Conservation (phyloP, 2,329 filamentous ascomycete genomes). For the Diaporthe capsici region DNA sequence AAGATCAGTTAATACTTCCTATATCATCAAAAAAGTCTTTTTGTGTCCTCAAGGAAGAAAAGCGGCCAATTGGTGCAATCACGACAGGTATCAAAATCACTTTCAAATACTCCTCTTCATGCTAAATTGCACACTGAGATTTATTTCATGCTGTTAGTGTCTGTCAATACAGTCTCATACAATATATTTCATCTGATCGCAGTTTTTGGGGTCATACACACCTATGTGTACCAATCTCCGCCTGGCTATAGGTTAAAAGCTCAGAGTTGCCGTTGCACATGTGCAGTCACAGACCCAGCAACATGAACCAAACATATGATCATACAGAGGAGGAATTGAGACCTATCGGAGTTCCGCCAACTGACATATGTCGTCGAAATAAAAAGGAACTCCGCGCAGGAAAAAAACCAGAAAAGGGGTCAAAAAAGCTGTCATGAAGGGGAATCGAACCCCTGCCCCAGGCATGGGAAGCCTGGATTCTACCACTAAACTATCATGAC, state of each 20-base stretch:
- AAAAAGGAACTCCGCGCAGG: accelerated
- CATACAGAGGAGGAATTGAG: no score
- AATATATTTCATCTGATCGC: not conserved
- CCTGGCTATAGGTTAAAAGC: not conserved
- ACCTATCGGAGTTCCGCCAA: not conserved
- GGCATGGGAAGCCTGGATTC: slow-evolving; percentile 35
- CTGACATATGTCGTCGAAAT: not conserved
- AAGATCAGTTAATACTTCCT: no score
- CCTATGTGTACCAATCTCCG: no score
- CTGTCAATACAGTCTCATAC: not conserved
- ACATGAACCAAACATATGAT: not conserved
- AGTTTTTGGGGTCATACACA: not conserved
- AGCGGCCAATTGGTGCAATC: no score
- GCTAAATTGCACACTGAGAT: no score
- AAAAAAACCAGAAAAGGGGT: not conserved
- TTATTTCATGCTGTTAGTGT: no score
- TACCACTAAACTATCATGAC: slow-evolving; percentile 36
- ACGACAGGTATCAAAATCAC: no score
- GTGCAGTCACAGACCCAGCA: not conserved
- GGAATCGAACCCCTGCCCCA: slow-evolving; percentile 35
- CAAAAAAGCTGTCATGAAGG: slow-evolving; percentile 21
- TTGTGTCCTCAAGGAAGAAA: no score
- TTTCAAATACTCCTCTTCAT: no score
- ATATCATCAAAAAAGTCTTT: no score
- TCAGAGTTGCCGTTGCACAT: not conserved